phyloP scores from a whole-genome alignment of 192 early-diverging fungal genomes.

The Coemansia sp. region DNA sequence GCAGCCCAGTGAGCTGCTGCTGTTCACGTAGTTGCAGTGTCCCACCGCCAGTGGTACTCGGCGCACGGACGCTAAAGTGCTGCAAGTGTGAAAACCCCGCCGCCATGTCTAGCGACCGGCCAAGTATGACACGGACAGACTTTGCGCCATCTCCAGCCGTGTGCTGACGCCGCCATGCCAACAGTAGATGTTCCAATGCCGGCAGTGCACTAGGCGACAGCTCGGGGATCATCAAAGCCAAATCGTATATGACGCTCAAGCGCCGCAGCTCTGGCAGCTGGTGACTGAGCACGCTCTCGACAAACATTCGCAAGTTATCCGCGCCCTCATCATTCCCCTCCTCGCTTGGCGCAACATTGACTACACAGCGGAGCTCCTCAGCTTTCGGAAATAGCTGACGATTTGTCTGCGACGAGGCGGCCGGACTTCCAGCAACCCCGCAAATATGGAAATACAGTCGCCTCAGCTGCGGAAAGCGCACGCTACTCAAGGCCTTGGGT shows the following conservation, averaged over 20 bases:
- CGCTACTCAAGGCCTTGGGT: not conserved
- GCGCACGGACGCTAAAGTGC: not conserved
- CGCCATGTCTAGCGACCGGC: not conserved
- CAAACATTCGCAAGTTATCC: not conserved
- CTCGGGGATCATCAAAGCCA: not conserved
- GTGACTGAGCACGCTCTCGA: not conserved
- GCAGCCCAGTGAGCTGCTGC: not conserved
- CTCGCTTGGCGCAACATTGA: not conserved
- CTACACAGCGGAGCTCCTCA: not conserved
- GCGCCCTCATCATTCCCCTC: not conserved
- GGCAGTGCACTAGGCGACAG: not conserved
- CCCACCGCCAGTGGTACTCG: not conserved
- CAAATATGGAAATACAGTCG: constrained; percentile 7
- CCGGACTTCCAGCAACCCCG: not conserved
- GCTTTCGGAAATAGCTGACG: not conserved
- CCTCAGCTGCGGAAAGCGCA: not conserved
- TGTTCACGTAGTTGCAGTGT: not conserved
- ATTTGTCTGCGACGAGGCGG: not conserved
- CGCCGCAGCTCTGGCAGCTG: not conserved
- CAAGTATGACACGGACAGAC: not conserved
- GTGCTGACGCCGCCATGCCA: not conserved
- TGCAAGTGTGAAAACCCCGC: not conserved
- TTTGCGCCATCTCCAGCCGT: not conserved
- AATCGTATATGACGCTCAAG: not conserved
- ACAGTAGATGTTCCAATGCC: not conserved